Evolutionary conservation across 805 yeast species (phyloP).

Genomic region (Candida boidinii): DNA sequence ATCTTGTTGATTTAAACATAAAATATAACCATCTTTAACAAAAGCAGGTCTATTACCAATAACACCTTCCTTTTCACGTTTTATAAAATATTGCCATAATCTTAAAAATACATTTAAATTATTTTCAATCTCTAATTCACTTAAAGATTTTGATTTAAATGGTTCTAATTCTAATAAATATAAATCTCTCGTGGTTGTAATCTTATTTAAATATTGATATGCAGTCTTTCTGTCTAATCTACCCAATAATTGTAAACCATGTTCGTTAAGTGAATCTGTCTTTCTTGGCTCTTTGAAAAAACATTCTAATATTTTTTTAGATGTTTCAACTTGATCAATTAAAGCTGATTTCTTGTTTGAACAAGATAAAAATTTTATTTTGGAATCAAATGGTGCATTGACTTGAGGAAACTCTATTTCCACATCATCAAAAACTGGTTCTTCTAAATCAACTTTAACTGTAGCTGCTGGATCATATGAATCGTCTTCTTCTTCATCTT

Average conservation of each 20-base stretch:
- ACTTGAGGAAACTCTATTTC: neutral
- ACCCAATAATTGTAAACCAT: slow-evolving; percentile 44
- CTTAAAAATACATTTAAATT: slow-evolving; percentile 18
- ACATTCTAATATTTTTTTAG: neutral
- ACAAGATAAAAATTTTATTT: neutral
- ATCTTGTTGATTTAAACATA: slow-evolving; percentile 20
- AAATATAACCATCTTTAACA: slow-evolving; percentile 58
- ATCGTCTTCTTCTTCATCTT: neutral
- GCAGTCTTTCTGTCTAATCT: slow-evolving; percentile 49
- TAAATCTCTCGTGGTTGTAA: slow-evolving; percentile 42
- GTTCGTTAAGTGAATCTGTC: neutral
- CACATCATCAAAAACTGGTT: too few relatives aligned
- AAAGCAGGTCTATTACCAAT: slow-evolving; percentile 37
- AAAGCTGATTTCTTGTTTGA: neutral
- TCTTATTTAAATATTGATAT: slow-evolving; percentile 43
- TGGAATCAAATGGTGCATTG: neutral
- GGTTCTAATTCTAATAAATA: slow-evolving; percentile 36
- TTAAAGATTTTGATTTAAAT: neutral
- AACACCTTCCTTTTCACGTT: slow-evolving; percentile 49
- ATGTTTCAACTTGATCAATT: too few relatives aligned
- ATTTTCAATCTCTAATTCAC: slow-evolving; percentile 18
- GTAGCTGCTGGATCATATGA: slow-evolving; percentile 19
- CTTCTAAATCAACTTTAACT: slow-evolving; percentile 4
- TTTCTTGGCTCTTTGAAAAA: neutral
- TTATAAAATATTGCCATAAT: slow-evolving; percentile 37